phyloP scores from a whole-genome alignment of 2,329 filamentous ascomycete genomes.

The Nothophaeocryptopus gaeumannii region DNA sequence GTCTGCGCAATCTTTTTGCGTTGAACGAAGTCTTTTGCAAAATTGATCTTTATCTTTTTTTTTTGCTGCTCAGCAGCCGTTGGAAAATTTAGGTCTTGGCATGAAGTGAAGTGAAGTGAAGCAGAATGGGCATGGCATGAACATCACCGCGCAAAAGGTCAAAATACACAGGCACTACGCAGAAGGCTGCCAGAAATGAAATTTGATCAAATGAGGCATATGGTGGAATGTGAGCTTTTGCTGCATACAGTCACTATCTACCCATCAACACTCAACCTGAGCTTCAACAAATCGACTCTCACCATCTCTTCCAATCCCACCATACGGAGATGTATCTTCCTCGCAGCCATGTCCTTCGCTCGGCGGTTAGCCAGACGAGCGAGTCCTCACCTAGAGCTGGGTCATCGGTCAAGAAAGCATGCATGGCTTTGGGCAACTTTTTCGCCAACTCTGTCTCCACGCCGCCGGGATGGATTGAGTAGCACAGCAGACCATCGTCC shows the following conservation, averaged over 20 bases:
- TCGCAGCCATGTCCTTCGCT: slow-evolving; percentile 39
- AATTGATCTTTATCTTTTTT: too few relatives aligned
- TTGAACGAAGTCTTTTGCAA: too few relatives aligned
- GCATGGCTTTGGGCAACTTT: slow-evolving; percentile 36
- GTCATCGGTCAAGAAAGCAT: slow-evolving; percentile 29
- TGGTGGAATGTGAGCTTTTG: too few relatives aligned
- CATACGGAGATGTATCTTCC: slow-evolving; percentile 38
- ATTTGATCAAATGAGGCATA: too few relatives aligned
- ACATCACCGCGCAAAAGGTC: too few relatives aligned
- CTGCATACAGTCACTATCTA: slow-evolving; percentile 6
- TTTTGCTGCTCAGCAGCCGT: too few relatives aligned
- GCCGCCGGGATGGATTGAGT: slow-evolving; percentile 47
- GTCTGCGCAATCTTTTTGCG: too few relatives aligned
- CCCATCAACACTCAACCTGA: slow-evolving; percentile 25
- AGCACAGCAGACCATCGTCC: slow-evolving; percentile 43
- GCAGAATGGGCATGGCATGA: too few relatives aligned
- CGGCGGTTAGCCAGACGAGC: slow-evolving; percentile 35
- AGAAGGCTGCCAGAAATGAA: too few relatives aligned
- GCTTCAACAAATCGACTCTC: slow-evolving; percentile 38
- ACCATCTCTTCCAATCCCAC: slow-evolving; percentile 41
- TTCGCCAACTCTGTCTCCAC: slow-evolving; percentile 45
- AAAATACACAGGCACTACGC: too few relatives aligned
- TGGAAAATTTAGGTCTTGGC: too few relatives aligned
- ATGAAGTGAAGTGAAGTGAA: too few relatives aligned
- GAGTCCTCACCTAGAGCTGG: slow-evolving; percentile 33